Evolutionary conservation across 495 filamentous ascomycete genomes (phyloP).

Genomic region (Chaetomidium leptoderma): DNA sequence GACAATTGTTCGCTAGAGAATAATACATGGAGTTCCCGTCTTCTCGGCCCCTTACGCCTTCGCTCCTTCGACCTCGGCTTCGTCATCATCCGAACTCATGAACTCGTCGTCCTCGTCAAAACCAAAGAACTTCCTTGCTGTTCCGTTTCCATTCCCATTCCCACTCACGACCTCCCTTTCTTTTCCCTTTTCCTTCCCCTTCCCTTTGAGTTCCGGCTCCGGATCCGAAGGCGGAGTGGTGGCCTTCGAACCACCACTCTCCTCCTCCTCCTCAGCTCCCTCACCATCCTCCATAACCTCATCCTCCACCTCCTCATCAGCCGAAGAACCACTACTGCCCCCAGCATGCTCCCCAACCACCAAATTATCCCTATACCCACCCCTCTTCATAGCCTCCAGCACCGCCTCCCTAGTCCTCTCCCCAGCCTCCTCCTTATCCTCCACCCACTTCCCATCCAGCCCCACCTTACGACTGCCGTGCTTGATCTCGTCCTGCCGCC

Average conservation of each 20-base stretch:
- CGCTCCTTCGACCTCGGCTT: conserved; percentile 40
- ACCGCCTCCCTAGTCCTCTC: conserved; percentile 84
- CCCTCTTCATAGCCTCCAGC: conserved; percentile 65
- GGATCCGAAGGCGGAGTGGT: conserved; percentile 36
- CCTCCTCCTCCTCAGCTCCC: conserved; percentile 36
- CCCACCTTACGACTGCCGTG: conserved; percentile 59
- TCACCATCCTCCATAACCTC: conserved; percentile 37
- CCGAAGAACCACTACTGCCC: conserved; percentile 29
- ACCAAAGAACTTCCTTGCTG: conserved; percentile 59
- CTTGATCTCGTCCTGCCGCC: conserved; percentile 72
- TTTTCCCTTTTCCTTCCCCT: conserved; percentile 14
- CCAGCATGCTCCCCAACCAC: conserved; percentile 11
- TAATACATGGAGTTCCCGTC: background rate
- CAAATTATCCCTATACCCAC: conserved; percentile 52
- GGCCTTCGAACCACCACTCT: conserved; percentile 35
- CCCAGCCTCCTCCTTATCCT: conserved; percentile 79
- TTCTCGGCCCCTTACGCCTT: background rate
- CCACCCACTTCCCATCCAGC: conserved; percentile 87
- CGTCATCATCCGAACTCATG: conserved; percentile 72
- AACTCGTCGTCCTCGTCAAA: conserved; percentile 92
- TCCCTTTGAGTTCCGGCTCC: conserved; percentile 16
- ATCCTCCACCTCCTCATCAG: conserved; percentile 25
- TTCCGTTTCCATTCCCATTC: conserved; percentile 38
- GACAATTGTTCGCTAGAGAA: background rate
- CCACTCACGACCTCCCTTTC: conserved; percentile 5